Conservation (phyloP, 73 alveolate genomes). For the Blepharisma stoltei region DNA sequence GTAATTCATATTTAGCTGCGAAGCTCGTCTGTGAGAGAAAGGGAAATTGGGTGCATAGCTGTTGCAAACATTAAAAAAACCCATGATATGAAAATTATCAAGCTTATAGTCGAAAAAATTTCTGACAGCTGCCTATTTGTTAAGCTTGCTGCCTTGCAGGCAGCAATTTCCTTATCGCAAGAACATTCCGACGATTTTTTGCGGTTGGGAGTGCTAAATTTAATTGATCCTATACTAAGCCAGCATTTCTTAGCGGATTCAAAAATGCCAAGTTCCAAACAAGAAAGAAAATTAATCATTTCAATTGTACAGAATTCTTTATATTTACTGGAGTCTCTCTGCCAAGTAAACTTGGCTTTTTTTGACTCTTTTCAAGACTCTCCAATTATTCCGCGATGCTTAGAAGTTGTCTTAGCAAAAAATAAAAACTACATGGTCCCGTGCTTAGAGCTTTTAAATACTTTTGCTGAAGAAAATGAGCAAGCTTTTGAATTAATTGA, state of each 20-base stretch:
- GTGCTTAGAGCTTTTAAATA: too few species aligned
- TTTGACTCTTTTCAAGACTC: neutral
- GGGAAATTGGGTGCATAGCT: constrained; percentile 27
- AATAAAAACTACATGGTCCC: too few species aligned
- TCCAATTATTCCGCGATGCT: too few species aligned
- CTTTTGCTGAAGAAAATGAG: too few species aligned
- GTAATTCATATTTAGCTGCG: constrained; percentile 20
- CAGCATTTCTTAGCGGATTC: neutral
- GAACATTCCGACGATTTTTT: neutral
- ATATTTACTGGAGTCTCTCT: constrained; percentile 6
- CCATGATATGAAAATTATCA: neutral
- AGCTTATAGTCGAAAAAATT: constrained; percentile 2
- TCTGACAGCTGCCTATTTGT: neutral
- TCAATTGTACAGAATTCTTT: constrained; percentile 2
- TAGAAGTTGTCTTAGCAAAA: too few species aligned
- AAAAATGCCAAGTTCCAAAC: neutral
- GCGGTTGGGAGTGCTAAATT: neutral
- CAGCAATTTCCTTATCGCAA: neutral
- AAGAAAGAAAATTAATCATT: neutral
- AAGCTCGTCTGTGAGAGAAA: neutral
- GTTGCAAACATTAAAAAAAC: neutral
- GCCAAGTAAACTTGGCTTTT: neutral
- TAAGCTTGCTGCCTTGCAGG: constrained; percentile 18
- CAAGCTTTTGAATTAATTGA: too few species aligned
- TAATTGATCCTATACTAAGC: neutral